Evolutionary conservation across 139 green algal species (phyloP).

Genomic region (Raphidocelis subcapitata): DNA sequence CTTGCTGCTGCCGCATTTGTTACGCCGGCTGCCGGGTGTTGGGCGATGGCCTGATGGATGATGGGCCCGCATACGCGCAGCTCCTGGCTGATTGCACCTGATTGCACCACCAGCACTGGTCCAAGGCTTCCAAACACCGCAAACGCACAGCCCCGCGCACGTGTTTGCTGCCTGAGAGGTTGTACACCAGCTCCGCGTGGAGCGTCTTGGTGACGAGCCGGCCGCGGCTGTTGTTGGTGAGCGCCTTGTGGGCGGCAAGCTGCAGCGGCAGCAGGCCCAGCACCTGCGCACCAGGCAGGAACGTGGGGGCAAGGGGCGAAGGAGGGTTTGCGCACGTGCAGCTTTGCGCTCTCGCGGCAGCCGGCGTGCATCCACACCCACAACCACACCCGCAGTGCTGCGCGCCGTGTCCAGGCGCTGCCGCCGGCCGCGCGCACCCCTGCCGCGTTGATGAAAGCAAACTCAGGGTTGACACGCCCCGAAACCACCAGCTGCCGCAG

Average conservation of each 20-base stretch:
- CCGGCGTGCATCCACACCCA: too few relatives aligned
- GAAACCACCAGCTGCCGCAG: constrained; percentile 30
- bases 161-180: constrained; percentile 54
- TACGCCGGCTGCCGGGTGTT: background rate
- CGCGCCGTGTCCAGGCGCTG: too few relatives aligned
- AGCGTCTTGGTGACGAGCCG: constrained; percentile 40
- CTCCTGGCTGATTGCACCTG: background rate
- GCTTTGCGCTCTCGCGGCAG: background rate
- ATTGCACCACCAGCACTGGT: background rate
- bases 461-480: constrained; percentile 25
- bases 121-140: background rate
- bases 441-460: constrained; percentile 40
- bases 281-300: constrained; percentile 26
- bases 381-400: too few relatives aligned
- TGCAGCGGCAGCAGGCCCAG: constrained; percentile 44
- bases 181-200: constrained; percentile 65
- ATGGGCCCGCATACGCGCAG: background rate
- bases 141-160: constrained; percentile 23
- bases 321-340: background rate
- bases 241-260: constrained; percentile 40
- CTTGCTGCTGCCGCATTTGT: background rate
- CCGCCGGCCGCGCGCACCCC: too few relatives aligned
- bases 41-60: background rate
- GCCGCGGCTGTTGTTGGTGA: constrained; percentile 16
- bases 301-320: background rate